A percentile compares a stretch with the other conserved stretches of the same genome.
phyloP scores from a whole-genome alignment of 805 yeast genomes.

The Zygoascus biomembranicola region DNA sequence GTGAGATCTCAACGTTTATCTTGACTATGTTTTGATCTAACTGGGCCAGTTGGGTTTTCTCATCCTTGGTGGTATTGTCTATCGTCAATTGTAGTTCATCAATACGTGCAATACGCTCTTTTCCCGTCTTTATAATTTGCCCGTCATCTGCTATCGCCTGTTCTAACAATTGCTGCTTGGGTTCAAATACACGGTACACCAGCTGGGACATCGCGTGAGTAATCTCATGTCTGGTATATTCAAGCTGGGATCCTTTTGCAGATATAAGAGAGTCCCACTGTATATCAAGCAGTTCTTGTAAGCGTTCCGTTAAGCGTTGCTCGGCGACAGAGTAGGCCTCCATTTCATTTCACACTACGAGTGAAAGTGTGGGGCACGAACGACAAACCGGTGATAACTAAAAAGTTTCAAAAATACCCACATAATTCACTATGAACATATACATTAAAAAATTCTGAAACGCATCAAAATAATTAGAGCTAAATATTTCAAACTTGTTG shows the following conservation, averaged over 20 bases:
- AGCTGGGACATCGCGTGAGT: conserved; percentile 11
- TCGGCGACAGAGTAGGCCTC: neutral
- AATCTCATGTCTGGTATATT: conserved; percentile 11
- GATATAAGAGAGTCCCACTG: conserved; percentile 16
- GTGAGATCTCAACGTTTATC: conserved; percentile 14
- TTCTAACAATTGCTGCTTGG: conserved; percentile 8
- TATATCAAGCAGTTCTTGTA: conserved; percentile 13
- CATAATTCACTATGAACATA: neutral
- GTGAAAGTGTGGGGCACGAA: neutral
- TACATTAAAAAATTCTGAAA: neutral
- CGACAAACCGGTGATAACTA: too few relatives aligned
- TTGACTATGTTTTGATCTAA: conserved; percentile 6
- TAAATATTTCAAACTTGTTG: neutral
- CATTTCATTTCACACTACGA: neutral
- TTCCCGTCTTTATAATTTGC: conserved; percentile 6
- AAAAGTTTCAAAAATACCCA: too few relatives aligned
- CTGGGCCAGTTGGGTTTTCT: conserved; percentile 5
- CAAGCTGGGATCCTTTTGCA: conserved; percentile 8
- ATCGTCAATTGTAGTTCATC: conserved; percentile 1
- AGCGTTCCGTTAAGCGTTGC: neutral
- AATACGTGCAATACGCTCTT: conserved; percentile 1
- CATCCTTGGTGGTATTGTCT: conserved; percentile 1
- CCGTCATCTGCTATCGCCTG: conserved; percentile 1
- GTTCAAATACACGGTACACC: conserved; percentile 4
- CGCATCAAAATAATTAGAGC: neutral